Evolutionary conservation across 73 alveolate genomes (phyloP).

Genomic region (Blepharisma stoltei): DNA sequence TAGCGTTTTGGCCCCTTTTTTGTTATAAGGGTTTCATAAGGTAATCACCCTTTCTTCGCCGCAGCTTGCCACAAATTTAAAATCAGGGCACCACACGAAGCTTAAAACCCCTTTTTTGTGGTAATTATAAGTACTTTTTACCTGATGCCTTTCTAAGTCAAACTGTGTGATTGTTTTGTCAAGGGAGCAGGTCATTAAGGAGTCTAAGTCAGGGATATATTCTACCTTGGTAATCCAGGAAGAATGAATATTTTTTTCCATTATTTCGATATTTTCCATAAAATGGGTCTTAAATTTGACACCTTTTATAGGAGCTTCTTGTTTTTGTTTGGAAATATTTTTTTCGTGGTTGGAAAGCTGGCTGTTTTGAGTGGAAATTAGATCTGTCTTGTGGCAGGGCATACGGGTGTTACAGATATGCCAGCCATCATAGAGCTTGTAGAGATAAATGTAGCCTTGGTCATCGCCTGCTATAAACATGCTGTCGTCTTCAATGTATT

Average conservation of each 20-base stretch:
- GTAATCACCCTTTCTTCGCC: conserved; percentile 72
- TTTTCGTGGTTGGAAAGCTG: neutral
- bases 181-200: conserved; percentile 53
- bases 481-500: conserved; percentile 40
- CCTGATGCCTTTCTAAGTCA: conserved; percentile 63
- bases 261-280: conserved; percentile 5
- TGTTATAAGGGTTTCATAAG: conserved; percentile 72
- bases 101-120: conserved; percentile 73
- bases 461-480: conserved; percentile 68
- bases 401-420: conserved; percentile 59
- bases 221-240: conserved; percentile 68
- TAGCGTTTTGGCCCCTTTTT: conserved; percentile 43
- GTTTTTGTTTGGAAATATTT: neutral
- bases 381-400: conserved; percentile 18
- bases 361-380: neutral
- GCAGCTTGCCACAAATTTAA: conserved; percentile 68
- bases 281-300: conserved; percentile 18
- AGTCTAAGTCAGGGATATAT: conserved; percentile 61
- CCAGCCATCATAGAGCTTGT: conserved; percentile 57
- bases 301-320: neutral
- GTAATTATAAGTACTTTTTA: conserved; percentile 50
- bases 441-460: conserved; percentile 62
- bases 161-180: conserved; percentile 60
- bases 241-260: conserved; percentile 50
- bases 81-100: conserved; percentile 54